Evolutionary conservation across 805 yeast genomes (phyloP), one percentile per base, ranked within the genome.

Genomic region (Metschnikowia shivogae): DNA sequence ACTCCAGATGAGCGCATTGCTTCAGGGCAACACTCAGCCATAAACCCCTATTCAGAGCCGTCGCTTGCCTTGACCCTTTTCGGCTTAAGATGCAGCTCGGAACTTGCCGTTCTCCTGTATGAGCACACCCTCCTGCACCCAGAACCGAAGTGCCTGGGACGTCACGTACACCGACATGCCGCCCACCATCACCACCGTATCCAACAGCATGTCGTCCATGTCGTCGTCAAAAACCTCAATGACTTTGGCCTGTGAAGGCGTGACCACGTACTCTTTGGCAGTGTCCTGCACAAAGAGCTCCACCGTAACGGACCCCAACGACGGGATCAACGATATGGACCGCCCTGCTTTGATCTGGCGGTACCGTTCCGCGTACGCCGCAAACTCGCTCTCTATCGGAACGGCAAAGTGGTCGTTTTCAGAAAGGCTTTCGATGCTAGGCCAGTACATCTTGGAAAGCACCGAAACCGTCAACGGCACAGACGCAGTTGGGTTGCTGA

Each of bases 391-490:
- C 26, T 68, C 58, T 1, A 89, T 62, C 1, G 95, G 93, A 2
- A 82, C 55, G 6, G 55, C 59, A 52, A 80, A 74, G n/a, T 60
- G 57, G 28, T 70, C 72, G n/a, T 41, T 49, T 2, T 60, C 66
- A 13, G 56, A 47, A 5, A 59, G 35, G 30, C 45, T 50, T 5
- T 66, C 62, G 26, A 77, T 56, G 4, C 72, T 67, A 0, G 90
- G 88, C 99, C 99, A 92, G 60, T 82, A 92, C 14, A 86, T 62
- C 48, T 84, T 79, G 1, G 97, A 89, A 9, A 92, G 65, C 14
- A 89, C 72, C 3, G 84, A 72, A 12, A 31, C 22, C 11, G 30
- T 22, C 6, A 39, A 31, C 13, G 36, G 35, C 35, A 39, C 42
- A 9, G 36, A n/a, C 5, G 13, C 12, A 4, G 24, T 9, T 5